These are phyloP conservation scores for Elsinoe arachidis DNA, from an alignment of 2,329 filamentous ascomycete species.

Conservation along the genomic window DNA sequence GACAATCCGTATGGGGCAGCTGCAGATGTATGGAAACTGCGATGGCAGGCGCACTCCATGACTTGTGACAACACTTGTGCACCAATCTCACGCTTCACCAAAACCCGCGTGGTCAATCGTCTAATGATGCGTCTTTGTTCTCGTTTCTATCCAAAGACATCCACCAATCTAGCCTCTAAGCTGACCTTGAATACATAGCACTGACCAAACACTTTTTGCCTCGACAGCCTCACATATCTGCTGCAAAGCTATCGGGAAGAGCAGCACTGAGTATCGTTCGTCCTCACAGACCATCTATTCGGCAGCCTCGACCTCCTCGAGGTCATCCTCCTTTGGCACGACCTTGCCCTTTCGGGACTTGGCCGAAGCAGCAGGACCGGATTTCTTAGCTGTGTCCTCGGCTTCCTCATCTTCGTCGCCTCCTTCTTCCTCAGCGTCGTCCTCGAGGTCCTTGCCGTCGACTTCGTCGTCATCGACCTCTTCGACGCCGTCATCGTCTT, in stretches of 20 bases:
- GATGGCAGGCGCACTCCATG: no score
- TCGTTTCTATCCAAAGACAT: slow-evolving; percentile 8
- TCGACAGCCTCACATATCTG: not conserved
- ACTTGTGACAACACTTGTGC: not conserved
- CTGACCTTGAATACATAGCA: not conserved
- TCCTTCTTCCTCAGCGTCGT: slow-evolving; percentile 16
- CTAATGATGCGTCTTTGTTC: not conserved
- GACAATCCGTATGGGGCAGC: no score
- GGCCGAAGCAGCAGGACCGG: slow-evolving; percentile 25
- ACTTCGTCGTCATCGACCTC: slow-evolving; percentile 20
- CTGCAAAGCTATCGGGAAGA: not conserved
- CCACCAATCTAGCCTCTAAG: not conserved
- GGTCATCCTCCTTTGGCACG: slow-evolving; percentile 25
- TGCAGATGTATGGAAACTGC: no score
- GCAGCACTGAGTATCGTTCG: not conserved
- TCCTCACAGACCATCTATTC: not conserved
- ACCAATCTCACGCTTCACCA: not conserved
- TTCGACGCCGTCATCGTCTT: slow-evolving; percentile 17
- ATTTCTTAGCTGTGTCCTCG: slow-evolving; percentile 22
- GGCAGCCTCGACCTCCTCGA: slow-evolving; percentile 24
- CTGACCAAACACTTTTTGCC: not conserved
- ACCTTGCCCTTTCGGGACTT: slow-evolving; percentile 23
- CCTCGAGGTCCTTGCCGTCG: slow-evolving; percentile 19
- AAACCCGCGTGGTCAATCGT: not conserved
- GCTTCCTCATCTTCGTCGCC: slow-evolving; percentile 18